A percentile compares a stretch with the other conserved stretches of the same genome.
These are phyloP conservation scores for Fonsecaea erecta DNA, from an alignment of 2,329 filamentous ascomycete genomes.

Conservation along the genomic window DNA sequence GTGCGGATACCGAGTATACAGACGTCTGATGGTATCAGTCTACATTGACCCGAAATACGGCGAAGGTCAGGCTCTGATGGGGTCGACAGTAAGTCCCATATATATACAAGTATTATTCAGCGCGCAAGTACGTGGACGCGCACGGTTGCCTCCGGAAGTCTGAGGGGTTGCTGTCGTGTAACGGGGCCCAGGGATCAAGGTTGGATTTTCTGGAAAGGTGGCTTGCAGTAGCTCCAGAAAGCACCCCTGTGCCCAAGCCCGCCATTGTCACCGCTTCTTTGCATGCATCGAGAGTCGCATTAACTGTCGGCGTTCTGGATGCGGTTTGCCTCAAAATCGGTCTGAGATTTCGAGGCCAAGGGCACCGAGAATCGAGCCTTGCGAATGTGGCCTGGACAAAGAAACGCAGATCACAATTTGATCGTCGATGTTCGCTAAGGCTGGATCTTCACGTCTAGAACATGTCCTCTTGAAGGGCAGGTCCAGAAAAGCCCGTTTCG, in stretches of 20 bases:
- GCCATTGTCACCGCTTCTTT: constrained; percentile 32
- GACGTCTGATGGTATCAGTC: constrained; percentile 7
- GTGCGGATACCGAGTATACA: neutral
- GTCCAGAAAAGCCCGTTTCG: neutral
- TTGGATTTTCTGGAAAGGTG: constrained; percentile 18
- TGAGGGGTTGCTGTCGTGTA: constrained; percentile 11
- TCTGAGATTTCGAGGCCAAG: neutral
- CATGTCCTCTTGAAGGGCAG: constrained; percentile 23
- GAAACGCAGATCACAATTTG: constrained; percentile 20
- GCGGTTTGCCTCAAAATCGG: constrained; percentile 9
- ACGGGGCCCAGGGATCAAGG: constrained; percentile 18
- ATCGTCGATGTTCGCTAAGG: constrained; percentile 18
- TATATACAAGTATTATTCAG: constrained; percentile 17
- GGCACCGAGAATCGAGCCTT: neutral
- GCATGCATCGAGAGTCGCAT: constrained; percentile 11
- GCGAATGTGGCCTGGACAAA: constrained; percentile 1
- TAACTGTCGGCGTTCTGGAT: constrained; percentile 5
- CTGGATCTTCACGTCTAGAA: constrained; percentile 27
- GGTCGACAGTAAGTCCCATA: neutral
- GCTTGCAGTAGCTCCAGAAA: constrained; percentile 31
- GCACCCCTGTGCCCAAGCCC: constrained; percentile 16
- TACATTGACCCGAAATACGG: neutral
- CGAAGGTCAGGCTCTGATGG: constrained; percentile 1
- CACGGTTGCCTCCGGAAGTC: constrained; percentile 12
- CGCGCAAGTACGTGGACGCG: neutral